Evolutionary conservation across 345 rosid species (phyloP), one percentile per base, ranked within the genome.

Genomic region (Brassica rapa): DNA sequence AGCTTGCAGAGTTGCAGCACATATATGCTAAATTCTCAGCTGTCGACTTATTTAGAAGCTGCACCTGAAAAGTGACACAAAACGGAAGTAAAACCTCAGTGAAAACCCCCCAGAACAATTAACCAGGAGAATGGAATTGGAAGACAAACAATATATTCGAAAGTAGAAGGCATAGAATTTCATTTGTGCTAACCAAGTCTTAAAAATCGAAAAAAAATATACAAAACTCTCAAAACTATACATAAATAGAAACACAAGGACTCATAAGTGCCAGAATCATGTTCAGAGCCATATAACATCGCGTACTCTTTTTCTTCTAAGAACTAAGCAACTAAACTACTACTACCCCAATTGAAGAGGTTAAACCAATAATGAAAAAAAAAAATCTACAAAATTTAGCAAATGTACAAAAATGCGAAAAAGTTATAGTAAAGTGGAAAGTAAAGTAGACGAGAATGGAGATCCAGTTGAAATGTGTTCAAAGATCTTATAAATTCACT

Each of bases 21-120:
- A 91, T 88, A 80, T 62, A 89, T 86, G 81, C 81, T 78, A 75
- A 81, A 57, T 63, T 64, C 75, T 76, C 78, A 82, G 78, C 82
- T 82, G 68, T 64, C 29, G 19, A 19, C 19, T 19, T 19, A 19
- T 19, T 19, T 59, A 32, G 56, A 61, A 67, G 70, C 64, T 77
- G 62, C 83, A 84, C 89, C 96, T 90, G 89, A 73, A 86, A 83
- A 79, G 25, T 41, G 74, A 65, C 75, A 68, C 75, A 75, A 10
- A 70, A 4, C 29, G 65, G 56, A 68, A 84, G 70, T 74, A 33
- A 53, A 74, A 64, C 63, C 79, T 68, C 33, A n/a, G 12, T 27
- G 21, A 49, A 25, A 75, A 16, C 64, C 46, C 43, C 46, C 23
- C 62, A 8, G 27, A 62, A 32, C 15, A n/a, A 62, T 39, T 74